Base-by-base conservation (phyloP, 805 yeast genomes). In the Pichia heedii region DNA sequence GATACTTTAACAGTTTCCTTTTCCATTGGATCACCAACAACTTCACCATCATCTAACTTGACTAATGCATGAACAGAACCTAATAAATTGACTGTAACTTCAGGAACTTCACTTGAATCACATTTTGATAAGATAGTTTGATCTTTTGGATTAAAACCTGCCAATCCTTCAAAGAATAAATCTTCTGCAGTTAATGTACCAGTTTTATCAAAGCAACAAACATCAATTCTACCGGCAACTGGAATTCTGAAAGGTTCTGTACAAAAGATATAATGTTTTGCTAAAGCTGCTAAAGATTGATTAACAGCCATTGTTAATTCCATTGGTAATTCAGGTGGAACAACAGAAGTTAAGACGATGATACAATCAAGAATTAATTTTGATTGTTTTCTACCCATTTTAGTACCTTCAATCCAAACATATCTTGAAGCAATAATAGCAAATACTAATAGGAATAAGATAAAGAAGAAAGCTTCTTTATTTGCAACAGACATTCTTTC, bases 21-120 rank as follows among this genome's bases (percentile, higher is more conserved):
- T 67, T 93, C 98, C 97, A 93, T 90, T 50, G 98, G 97, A 60
- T 93, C 98, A 66, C 98, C 98, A 48, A 93, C 98, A 53, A 89
- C 77, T 50, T 93, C 97, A 54, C 97, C 98, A 60, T 89, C 96
- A 56, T 93, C 97, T 48, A 93, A 72, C 56, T 81, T 79, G 22
- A 93, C 98, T 51, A 93, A 73, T 24, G 98, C 97, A 63, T 93
- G 98, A 30, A 96, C 96, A 45, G 97, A 81, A 49, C 97, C 97
- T 50, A 93, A 73, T 33, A 85, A 87, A 48, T 74, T 70, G 34
- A 78, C 68, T 10, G 95, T 81, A 37, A 76, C 72, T 26, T 63
- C 69, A 8, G 96, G 90, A 41, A 86, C 87, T 36, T 80, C 83
- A 3, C 44, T 18, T 7, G 68, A 69, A 22, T 69, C 66, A 42